Evolutionary conservation across 345 rosid genomes (phyloP).

Genomic region (Excoecaria cochinchinensis): DNA sequence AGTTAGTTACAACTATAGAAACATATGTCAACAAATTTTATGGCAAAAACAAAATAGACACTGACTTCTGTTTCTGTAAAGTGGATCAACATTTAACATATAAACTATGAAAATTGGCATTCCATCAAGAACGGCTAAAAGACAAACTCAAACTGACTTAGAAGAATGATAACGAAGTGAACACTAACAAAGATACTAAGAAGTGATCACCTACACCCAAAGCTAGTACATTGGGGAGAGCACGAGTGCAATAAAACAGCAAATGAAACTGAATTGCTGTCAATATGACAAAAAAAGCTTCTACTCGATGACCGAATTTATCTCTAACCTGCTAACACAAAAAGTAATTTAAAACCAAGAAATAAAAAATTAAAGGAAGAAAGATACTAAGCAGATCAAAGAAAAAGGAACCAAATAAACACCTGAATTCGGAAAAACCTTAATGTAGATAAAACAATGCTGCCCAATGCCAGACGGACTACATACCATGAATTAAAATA

Average conservation of each 20-base stretch:
- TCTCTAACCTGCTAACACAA: slow-evolving; percentile 57
- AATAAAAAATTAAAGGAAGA: neutral
- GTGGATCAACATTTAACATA: neutral
- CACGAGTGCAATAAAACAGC: slow-evolving; percentile 89
- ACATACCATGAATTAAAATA: slow-evolving; percentile 24
- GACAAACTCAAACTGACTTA: neutral
- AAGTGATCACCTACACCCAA: slow-evolving; percentile 71
- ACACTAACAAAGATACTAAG: slow-evolving; percentile 15
- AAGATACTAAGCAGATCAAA: neutral
- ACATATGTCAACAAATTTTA: neutral
- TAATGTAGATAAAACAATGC: slow-evolving; percentile 63
- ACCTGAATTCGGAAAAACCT: slow-evolving; percentile 90
- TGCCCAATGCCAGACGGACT: slow-evolving; percentile 87
- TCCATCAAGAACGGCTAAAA: neutral
- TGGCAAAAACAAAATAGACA: neutral
- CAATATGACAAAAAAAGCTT: slow-evolving; percentile 82
- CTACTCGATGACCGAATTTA: slow-evolving; percentile 89
- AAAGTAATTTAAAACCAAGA: neutral
- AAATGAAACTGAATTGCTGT: slow-evolving; percentile 86
- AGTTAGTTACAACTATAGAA: slow-evolving; percentile 14
- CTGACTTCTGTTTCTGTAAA: neutral
- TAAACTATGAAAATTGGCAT: neutral
- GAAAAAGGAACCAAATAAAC: slow-evolving; percentile 16
- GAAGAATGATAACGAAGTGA: neutral
- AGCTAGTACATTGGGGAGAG: slow-evolving; percentile 88